Base-by-base conservation (phyloP, 2,329 filamentous ascomycete genomes). In the Daldinia sp. region DNA sequence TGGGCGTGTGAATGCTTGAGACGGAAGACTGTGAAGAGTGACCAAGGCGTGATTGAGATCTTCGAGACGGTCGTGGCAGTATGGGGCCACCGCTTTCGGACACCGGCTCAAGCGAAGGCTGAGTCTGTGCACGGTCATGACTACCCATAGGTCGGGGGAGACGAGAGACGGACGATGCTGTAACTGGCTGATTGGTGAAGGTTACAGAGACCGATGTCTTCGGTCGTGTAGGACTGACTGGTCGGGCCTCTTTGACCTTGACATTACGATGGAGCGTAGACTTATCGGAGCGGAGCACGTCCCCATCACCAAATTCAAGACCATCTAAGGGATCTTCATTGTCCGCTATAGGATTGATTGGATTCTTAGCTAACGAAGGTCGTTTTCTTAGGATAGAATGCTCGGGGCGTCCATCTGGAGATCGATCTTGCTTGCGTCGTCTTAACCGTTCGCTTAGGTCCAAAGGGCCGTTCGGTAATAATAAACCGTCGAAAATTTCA, bases 201-300 rank as follows among this genome's bases (percentile, higher is more conserved):
- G 93, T 97, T 64, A 98, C 82, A 10, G 94, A 94, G 25, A 95
- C 90, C 9, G 92, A 89, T 15, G 92, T 87, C 74, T 89, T 90
- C 17, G 86, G 86, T 64, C 91, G 86, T 19, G 85, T 84, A 47
- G 93, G 90, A 68, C 92, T 94, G 11, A 85, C 80, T 17, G 88
- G 84, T 54, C 87, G 83, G 64, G 87, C 81, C 67, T 89, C 86
- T 77, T 96, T 97, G 71, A 96, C 85, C 75, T 94, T 94, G 68
- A 99, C 86, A 75, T 99, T 97, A 66, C 92, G 93, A 76, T 98
- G 95, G 15, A 97, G 81, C 0, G 90, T 94, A 41, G 93, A 83
- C 76, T 94, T 97, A 60, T 85, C 87, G 2, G 90, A 87, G 72
- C 93, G 88, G 72, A 98, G 93, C 13, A 92, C 84, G 67, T 94